Evolutionary conservation across 2,329 filamentous ascomycete species (phyloP), one percentile per base, ranked within the genome.

Genomic region (Hirsutella rhossiliensis): DNA sequence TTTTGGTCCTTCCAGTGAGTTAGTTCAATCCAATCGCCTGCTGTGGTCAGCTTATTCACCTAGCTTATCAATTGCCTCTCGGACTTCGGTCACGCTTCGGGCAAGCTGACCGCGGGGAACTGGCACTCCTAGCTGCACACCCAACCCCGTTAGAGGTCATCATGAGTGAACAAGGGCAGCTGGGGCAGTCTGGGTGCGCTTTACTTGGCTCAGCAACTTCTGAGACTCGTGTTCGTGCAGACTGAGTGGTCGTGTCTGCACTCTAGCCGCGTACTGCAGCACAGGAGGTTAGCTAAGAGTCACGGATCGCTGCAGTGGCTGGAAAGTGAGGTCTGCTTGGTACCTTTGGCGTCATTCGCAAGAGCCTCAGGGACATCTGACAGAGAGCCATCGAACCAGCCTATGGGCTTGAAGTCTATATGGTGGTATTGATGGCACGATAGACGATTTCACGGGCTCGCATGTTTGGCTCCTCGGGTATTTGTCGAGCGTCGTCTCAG

Each of bases 141-240:
- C 4, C 15, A 17, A 15, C 15, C 5, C 11, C 5, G 37, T 43
- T 9, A 43, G 42, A 11, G 9, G 4, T 9, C 19, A 11, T 15
- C 2, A 18, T n/a, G 34, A 17, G 12, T 17, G 9, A 5, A 37
- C 13, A 17, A 4, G n/a, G 15, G 13, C 12, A 5, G 11, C 4
- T 7, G 18, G 36, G 36, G 20, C 42, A 9, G 38, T 11, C n/a
- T 19, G 12, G 29, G 18, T 29, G 6, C 15, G 17, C 9, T 3
- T 29, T 42, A 58, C 58, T 23, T 58, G 41, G 47, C 41, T 46
- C 3, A 61, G 49, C 19, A 62, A 39, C 13, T 49, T 29, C 34
- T 58, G 55, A 2, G 58, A 57, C 38, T 61, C 53, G 37, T 54
- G 51, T 36, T 56, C 51, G 34, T 59, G 57, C 20, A 62, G 45